Evolutionary conservation across 768 basidiomycete species (phyloP).

Genomic region (Gelatoporia subvermispora): DNA sequence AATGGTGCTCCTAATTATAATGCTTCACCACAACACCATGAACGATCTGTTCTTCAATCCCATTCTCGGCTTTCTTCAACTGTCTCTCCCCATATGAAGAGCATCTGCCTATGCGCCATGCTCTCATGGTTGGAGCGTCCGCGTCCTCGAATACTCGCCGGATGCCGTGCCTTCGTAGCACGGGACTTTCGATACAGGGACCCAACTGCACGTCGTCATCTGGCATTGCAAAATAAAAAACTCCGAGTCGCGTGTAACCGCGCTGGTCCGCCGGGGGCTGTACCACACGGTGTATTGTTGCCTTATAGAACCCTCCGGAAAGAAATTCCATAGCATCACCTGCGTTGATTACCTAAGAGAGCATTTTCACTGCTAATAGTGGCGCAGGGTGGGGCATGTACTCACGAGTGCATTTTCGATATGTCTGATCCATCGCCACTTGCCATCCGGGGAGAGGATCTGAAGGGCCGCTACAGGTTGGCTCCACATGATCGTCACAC

Average conservation of each 20-base stretch:
- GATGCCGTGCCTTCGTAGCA: slow-evolving; percentile 28
- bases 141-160: slow-evolving; percentile 20
- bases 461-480: slow-evolving; percentile 34
- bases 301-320: slow-evolving; percentile 32
- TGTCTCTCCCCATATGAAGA: slow-evolving; percentile 24
- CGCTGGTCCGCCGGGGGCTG: slow-evolving; percentile 33
- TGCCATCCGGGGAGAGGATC: slow-evolving; percentile 29
- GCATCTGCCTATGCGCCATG: slow-evolving; percentile 27
- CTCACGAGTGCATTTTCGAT: slow-evolving; percentile 32
- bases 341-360: slow-evolving; percentile 34
- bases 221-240: slow-evolving; percentile 31
- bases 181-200: slow-evolving; percentile 27
- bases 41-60: slow-evolving; percentile 28
- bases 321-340: slow-evolving; percentile 32
- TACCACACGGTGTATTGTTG: slow-evolving; percentile 34
- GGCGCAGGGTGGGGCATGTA: background rate
- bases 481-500: slow-evolving; percentile 32
- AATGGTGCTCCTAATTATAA: slow-evolving; percentile 30
- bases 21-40: slow-evolving; percentile 30
- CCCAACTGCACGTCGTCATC: slow-evolving; percentile 25
- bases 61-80: slow-evolving; percentile 24
- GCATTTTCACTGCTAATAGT: background rate
- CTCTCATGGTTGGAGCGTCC: slow-evolving; percentile 24
- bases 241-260: slow-evolving; percentile 28
- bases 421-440: slow-evolving; percentile 34